These are phyloP conservation scores for Triadica sebifera DNA, from an alignment of 345 rosid species.

Conservation along the genomic window DNA sequence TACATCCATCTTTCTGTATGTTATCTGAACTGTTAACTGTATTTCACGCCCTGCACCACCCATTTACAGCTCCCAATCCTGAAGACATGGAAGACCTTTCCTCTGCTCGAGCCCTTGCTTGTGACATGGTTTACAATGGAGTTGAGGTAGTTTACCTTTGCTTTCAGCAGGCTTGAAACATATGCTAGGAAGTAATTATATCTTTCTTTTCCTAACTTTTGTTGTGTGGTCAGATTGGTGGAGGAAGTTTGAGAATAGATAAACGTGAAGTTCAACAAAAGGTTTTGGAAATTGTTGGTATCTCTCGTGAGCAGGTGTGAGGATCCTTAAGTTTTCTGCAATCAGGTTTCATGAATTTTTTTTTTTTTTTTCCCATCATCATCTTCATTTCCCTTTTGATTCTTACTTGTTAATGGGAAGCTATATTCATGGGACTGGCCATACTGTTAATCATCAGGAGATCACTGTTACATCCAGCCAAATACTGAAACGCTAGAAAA, in stretches of 20 bases:
- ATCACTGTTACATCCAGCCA: background rate
- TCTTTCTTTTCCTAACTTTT: background rate
- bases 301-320: slow-evolving; percentile 69
- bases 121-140: slow-evolving; percentile 97
- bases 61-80: slow-evolving; percentile 93
- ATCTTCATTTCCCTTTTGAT: background rate
- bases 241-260: slow-evolving; percentile 95
- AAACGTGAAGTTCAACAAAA: slow-evolving; percentile 84
- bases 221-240: slow-evolving; percentile 71
- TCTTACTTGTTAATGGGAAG: background rate
- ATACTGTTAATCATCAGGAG: background rate
- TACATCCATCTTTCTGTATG: background rate
- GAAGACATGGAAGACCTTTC: slow-evolving; percentile 83
- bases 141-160: slow-evolving; percentile 60
- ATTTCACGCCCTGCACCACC: slow-evolving; percentile 88
- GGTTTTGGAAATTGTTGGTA: slow-evolving; percentile 80
- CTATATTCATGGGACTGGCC: background rate
- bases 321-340: background rate
- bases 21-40: slow-evolving; percentile 12
- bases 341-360: background rate
- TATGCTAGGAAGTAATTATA: background rate
- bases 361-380: background rate
- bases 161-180: slow-evolving; percentile 7
- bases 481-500: background rate
- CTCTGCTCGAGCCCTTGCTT: slow-evolving; percentile 91